These are phyloP conservation scores for Pseudopyrenochaeta lycopersici DNA, from an alignment of 2,329 filamentous ascomycete genomes.

Conservation along the genomic window DNA sequence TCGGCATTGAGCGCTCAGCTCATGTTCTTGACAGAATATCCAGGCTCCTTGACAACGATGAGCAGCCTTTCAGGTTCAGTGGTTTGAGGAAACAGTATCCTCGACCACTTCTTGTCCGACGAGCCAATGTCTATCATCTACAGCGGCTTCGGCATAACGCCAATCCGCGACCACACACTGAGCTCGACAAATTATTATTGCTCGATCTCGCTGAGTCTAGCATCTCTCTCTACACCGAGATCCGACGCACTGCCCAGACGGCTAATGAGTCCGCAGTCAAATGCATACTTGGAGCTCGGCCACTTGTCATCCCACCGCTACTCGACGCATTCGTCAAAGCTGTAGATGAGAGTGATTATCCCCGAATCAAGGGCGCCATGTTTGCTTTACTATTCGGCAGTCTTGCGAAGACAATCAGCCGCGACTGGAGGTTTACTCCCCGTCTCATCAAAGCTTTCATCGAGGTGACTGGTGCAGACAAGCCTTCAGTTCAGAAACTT, in stretches of 20 bases:
- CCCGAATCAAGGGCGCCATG: slow-evolving; percentile 92
- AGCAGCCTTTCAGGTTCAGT: slow-evolving; percentile 92
- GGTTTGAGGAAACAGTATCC: slow-evolving; percentile 93
- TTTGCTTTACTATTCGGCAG: slow-evolving; percentile 91
- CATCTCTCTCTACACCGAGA: slow-evolving; percentile 91
- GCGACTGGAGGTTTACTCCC: slow-evolving; percentile 95
- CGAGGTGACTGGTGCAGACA: slow-evolving; percentile 87
- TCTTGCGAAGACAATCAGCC: slow-evolving; percentile 83
- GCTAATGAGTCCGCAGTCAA: slow-evolving; percentile 94
- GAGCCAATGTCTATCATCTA: slow-evolving; percentile 93
- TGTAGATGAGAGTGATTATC: slow-evolving; percentile 81
- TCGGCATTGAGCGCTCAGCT: slow-evolving; percentile 93
- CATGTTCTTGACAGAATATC: slow-evolving; percentile 90
- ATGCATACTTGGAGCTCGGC: slow-evolving; percentile 84
- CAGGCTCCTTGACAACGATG: slow-evolving; percentile 84
- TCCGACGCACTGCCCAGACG: slow-evolving; percentile 90
- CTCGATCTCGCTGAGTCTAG: slow-evolving; percentile 89
- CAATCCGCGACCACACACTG: slow-evolving; percentile 83
- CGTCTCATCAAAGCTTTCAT: slow-evolving; percentile 91
- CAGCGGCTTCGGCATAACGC: slow-evolving; percentile 95
- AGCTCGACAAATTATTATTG: slow-evolving; percentile 85
- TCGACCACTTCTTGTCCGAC: slow-evolving; percentile 86
- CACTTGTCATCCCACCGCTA: slow-evolving; percentile 88
- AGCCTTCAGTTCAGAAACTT: slow-evolving; percentile 91
- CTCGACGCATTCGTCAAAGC: slow-evolving; percentile 80